Conservation (phyloP, 140 eudicot species). For the Ambrosia hybrid region DNA sequence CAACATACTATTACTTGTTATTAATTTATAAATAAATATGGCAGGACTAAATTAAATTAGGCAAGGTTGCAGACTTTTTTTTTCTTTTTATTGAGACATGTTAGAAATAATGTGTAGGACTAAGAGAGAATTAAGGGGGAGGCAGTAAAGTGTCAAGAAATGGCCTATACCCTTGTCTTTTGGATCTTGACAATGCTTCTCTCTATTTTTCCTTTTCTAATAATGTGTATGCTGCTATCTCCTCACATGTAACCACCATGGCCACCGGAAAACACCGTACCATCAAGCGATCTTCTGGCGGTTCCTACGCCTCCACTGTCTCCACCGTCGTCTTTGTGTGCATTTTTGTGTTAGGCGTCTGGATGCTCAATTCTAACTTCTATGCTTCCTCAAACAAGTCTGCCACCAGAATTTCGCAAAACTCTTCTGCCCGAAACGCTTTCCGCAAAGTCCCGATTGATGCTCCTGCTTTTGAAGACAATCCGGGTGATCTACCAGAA, state of each 20-base stretch:
- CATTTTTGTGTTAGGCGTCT: slow-evolving; percentile 54
- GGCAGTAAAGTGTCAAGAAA: slow-evolving; percentile 30
- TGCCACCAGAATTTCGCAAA: slow-evolving; percentile 12
- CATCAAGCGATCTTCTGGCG: slow-evolving; percentile 52
- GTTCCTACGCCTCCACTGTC: slow-evolving; percentile 44
- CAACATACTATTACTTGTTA: not conserved
- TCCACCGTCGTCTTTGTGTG: slow-evolving; percentile 44
- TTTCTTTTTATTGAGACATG: not conserved
- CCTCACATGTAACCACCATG: slow-evolving; percentile 36
- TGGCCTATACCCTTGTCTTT: slow-evolving; percentile 30
- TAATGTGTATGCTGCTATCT: slow-evolving; percentile 6
- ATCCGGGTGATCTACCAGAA: slow-evolving; percentile 59
- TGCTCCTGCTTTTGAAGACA: slow-evolving; percentile 47
- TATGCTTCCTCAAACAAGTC: slow-evolving; percentile 44
- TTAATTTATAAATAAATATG: not conserved
- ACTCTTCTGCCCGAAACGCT: not conserved
- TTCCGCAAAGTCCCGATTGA: slow-evolving; percentile 14
- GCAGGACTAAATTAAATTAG: not conserved
- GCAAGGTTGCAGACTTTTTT: not conserved
- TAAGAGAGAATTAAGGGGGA: slow-evolving; percentile 30
- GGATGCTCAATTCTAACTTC: slow-evolving; percentile 59
- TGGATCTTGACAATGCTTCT: slow-evolving; percentile 42
- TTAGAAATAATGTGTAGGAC: slow-evolving; percentile 25
- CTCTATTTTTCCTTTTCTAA: not conserved
- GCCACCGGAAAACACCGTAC: slow-evolving; percentile 49